Conservation (phyloP, 192 early-diverging fungal species). For the Pecoramyces ruminantium region DNA sequence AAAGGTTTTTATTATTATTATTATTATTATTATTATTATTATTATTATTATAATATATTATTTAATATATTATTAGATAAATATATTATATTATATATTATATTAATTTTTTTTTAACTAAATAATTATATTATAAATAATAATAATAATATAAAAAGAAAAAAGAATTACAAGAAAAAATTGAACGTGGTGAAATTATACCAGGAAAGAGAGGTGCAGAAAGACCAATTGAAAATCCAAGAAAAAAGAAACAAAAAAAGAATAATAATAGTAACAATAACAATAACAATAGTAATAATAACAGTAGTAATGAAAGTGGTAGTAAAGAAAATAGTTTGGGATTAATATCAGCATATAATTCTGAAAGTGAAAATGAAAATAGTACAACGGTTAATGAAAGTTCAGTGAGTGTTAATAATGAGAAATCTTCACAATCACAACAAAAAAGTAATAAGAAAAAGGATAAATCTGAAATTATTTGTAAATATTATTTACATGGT, state of each 20-base stretch:
- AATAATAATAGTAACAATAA: neutral
- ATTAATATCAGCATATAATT: constrained; percentile 16
- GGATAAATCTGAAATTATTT: constrained; percentile 2
- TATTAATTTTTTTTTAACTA: no score
- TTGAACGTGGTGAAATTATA: constrained; percentile 10
- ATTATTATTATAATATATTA: neutral
- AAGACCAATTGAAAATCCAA: neutral
- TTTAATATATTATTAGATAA: no score
- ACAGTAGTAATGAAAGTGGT: constrained; percentile 1
- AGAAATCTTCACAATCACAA: neutral
- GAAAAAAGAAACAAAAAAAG: constrained; percentile 4
- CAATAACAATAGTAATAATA: neutral
- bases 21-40: neutral
- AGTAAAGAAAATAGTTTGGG: constrained; percentile 3
- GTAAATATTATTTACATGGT: constrained; percentile 16
- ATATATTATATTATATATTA: no score
- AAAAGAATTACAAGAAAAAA: constrained; percentile 12
- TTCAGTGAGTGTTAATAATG: neutral
- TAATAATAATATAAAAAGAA: no score
- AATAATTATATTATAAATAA: no score
- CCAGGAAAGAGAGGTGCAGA: constrained; percentile 1
- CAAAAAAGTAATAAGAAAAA: neutral
- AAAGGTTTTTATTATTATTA: constrained; percentile 25
- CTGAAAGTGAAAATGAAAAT: constrained; percentile 25
- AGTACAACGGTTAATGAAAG: constrained; percentile 12